Evolutionary conservation across 2,329 filamentous ascomycete species (phyloP), one percentile per base, ranked within the genome.

Genomic region (Intubia oerlemansii): DNA sequence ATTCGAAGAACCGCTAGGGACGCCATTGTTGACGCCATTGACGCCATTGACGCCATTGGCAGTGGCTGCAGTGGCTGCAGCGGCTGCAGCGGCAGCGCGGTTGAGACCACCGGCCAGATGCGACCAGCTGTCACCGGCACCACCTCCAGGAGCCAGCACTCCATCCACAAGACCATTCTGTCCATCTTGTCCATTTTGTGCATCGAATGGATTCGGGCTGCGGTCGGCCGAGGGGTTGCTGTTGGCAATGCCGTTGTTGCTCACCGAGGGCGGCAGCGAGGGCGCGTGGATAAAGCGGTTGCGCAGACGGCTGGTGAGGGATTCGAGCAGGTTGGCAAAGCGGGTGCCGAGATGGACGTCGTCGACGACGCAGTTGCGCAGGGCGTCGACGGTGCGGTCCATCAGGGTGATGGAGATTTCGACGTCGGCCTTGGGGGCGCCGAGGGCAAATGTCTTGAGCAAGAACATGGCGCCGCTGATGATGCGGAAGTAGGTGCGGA

Each of bases 391-490:
- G 0, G 75, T 78, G 17, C 64, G 57, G 42, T 82, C 75, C 56
- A 88, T 75, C 17, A 88, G 56, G 6, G 62, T 62, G 17, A 88
- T 73, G 36, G 73, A 79, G 26, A 76, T 59, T 41, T 74, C 69
- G 16, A 85, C 74, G 38, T 88, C 78, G 31, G 71, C 71, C 40
- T 79, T 75, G 1, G 75, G 73, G 2, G 78, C 78, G 12, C 79
- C 79, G 2, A 88, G 59, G 1, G 78, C 77, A 47, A 88, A 85
- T 0, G 79, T 85, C 52, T 77, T 88, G 28, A 88, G 62, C 12
- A 88, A 49, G 42, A 88, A 84, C 66, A 85, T 84, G 36, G 77
- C 76, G 4, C 79, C 78, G 33, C 72, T 79, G 38, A 85, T 80
- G 44, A 88, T 85, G 32, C 79, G 69, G 52, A 88, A 84, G 46